Evolutionary conservation across 495 filamentous ascomycete species (phyloP).

Genomic region (Penicillium coprophilum): DNA sequence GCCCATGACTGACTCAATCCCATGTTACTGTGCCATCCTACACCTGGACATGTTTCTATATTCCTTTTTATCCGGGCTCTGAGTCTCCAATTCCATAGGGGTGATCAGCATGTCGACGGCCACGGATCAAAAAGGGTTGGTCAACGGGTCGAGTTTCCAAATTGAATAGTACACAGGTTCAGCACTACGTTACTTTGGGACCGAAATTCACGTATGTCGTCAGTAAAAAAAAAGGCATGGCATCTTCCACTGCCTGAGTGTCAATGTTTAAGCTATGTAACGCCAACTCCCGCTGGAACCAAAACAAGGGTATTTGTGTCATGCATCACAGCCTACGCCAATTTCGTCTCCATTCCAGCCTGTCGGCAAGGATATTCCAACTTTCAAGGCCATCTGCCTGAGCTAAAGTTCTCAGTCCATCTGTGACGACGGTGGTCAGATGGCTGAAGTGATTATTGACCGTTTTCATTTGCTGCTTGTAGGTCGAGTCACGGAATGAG

Average conservation of each 20-base stretch:
- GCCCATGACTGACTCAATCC: too few relatives aligned
- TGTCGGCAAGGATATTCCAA: conserved; percentile 55
- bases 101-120: too few relatives aligned
- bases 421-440: conserved; percentile 42
- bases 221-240: neutral
- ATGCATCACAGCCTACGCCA: conserved; percentile 8
- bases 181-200: neutral
- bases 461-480: conserved; percentile 31
- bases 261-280: neutral
- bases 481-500: conserved; percentile 31
- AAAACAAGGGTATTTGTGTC: conserved; percentile 4
- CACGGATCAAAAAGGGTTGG: neutral
- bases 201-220: neutral
- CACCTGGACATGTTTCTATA: too few relatives aligned
- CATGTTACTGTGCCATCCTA: too few relatives aligned
- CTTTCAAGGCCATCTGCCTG: conserved; percentile 45
- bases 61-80: too few relatives aligned
- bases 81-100: too few relatives aligned
- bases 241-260: neutral
- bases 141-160: neutral
- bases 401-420: conserved; percentile 47
- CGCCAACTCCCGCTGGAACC: conserved; percentile 1
- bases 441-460: conserved; percentile 41
- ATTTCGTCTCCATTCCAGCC: conserved; percentile 33
- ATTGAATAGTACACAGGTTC: too few relatives aligned